Base-by-base conservation (phyloP, 495 filamentous ascomycete genomes). In the Talaromyces adpressus region DNA sequence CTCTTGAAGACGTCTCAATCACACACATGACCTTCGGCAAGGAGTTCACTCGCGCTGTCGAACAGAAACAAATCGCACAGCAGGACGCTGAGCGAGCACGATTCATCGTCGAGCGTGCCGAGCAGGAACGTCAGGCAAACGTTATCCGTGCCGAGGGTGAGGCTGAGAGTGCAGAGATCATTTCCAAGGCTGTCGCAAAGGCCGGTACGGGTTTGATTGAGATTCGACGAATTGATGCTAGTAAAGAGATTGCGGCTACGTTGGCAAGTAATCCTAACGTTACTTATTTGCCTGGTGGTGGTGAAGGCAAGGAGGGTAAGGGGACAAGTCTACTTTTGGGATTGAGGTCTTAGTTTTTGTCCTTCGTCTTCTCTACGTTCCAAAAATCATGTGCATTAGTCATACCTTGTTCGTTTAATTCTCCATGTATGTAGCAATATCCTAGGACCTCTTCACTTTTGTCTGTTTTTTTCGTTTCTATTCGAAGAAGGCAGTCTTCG, bases 11-110 rank as follows among this genome's bases (percentile, higher is more conserved):
- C 71, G 94, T 99, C 63, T 95, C 91, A 69, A 99, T 99, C 82
- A 99, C 94, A 49, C 94, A 99, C 86, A 98, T 99, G 94, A 98
- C 94, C 61, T 99, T 99, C 77, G 94, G 94, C 62, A 93, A 92
- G 80, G 94, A 99, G 80, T 99, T 99, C 87, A 99, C 94, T 63
- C 86, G 87, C 66, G 94, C 94, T 64, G 94, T 99, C 70, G 94
- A 99, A 81, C 95, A 99, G 84, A 99, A 99, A 85, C 94, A 99
- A 83, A 99, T 99, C 75, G 94, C 94, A 27, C 94, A 99, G 80
- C 94, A 99, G 77, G 94, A 99, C 72, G 94, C 94, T 63, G 94
- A 99, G 83, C 84, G 94, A 61, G 93, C 93, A 27, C 83, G 94
- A 63, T 99, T 99, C 81, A 93, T 99, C 71, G 94, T 98, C 77